phyloP scores from a whole-genome alignment of 2,329 filamentous ascomycete species.

The Pezicula rhizophila region DNA sequence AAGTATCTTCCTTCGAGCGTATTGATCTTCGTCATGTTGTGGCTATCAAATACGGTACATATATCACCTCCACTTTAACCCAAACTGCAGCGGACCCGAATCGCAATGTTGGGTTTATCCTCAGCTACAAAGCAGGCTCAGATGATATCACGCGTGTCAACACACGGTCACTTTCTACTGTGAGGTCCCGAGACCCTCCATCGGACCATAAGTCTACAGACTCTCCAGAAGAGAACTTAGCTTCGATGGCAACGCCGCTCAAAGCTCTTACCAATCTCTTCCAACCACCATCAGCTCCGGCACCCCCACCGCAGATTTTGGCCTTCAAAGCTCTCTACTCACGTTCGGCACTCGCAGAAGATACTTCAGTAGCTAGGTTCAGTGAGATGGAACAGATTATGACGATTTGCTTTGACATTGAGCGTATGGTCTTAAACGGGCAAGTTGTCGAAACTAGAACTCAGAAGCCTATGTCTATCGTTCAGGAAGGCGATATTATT shows the following conservation, averaged over 20 bases:
- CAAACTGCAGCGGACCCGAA: slow-evolving; percentile 68
- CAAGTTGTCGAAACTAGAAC: slow-evolving; percentile 30
- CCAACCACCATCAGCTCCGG: slow-evolving; percentile 8
- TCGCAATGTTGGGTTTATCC: slow-evolving; percentile 77
- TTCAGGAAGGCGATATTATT: slow-evolving; percentile 67
- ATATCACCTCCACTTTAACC: slow-evolving; percentile 84
- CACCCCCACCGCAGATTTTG: slow-evolving; percentile 29
- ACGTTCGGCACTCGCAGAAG: slow-evolving; percentile 31
- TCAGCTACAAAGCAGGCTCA: slow-evolving; percentile 69
- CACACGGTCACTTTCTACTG: slow-evolving; percentile 69
- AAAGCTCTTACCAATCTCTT: slow-evolving; percentile 2
- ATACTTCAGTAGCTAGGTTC: slow-evolving; percentile 9
- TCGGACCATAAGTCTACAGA: slow-evolving; percentile 12
- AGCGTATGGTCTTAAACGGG: slow-evolving; percentile 52
- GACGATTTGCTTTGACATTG: slow-evolving; percentile 25
- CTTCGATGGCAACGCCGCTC: slow-evolving; percentile 5
- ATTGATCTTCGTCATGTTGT: slow-evolving; percentile 70
- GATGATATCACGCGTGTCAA: slow-evolving; percentile 74
- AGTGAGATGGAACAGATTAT: slow-evolving; percentile 27
- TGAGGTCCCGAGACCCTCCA: slow-evolving; percentile 24
- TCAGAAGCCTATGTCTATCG: slow-evolving; percentile 38
- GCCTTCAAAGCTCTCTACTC: slow-evolving; percentile 52
- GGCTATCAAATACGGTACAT: slow-evolving; percentile 72
- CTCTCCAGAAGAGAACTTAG: slow-evolving; percentile 8
- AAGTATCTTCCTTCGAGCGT: slow-evolving; percentile 86